Base-by-base conservation (phyloP, 306 rosid genomes). In the Arachis stenosperma region DNA sequence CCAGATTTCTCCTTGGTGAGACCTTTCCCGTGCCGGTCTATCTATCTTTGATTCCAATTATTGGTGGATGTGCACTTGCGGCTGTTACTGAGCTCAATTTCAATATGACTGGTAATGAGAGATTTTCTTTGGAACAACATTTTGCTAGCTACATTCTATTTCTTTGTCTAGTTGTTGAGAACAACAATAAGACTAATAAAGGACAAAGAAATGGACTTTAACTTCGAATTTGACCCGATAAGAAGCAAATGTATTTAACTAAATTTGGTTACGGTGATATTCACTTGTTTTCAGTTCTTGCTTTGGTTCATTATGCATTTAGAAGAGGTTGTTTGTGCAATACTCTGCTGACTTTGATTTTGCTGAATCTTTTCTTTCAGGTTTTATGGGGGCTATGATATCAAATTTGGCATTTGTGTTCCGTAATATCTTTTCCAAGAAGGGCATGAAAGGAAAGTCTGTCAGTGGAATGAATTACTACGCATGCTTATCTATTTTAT, bases 321-420 rank as follows among this genome's bases (percentile, higher is more conserved):
- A 10, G 48, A 52, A 55, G 65, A 54, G 36, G 70, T 17, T 65
- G 13, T 66, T 44, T 55, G 62, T 54, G 60, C 52, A 37, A 64
- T 52, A 62, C 36, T 40, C 22, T 9, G 17, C 42, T 9, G 59
- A 27, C 62, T 9, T 10, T 53, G 53, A 6, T 30, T 61, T 55
- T 60, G 12, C 30, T 17, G 27, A 54, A 56, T 63, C 67, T 12
- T 41, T 62, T 63, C 67, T 12, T 79, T 53, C 89, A 92, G 98
- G 98, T 79, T 92, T 92, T 65, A 85, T 92, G 98, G 98, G 98
- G 48, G 96, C 98, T 55, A 92, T 92, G 98, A 92, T 92, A 85
- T 92, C 98, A 17, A 92, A 92, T 77, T 70, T 92, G 85, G 98
- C 96, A 17, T 92, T 92, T 68, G 96, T 92, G 15, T 92, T 92